Conservation (phyloP, 1,284 basidiomycete genomes). For the Wallemia hederae region DNA sequence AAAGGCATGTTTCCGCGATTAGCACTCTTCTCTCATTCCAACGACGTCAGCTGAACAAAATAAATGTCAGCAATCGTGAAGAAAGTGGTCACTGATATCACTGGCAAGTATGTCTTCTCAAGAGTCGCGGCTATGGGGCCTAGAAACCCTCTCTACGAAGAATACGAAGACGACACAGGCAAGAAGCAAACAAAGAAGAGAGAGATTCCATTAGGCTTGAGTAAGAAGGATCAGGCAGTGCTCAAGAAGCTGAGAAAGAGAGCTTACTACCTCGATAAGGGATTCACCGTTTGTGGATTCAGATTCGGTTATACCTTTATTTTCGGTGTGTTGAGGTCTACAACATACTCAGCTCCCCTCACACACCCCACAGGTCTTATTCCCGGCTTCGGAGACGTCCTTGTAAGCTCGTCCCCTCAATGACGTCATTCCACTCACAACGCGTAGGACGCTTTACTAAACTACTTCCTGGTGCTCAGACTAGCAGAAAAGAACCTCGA, state of each 20-base stretch:
- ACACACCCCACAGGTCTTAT: not conserved
- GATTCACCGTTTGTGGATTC: slow-evolving; percentile 15
- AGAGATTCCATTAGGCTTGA: slow-evolving; percentile 6
- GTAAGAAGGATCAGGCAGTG: slow-evolving; percentile 7
- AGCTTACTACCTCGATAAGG: slow-evolving; percentile 19
- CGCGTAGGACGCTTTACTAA: not conserved
- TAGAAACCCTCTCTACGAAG: not conserved
- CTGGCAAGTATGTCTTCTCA: not conserved
- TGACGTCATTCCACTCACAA: too few relatives aligned
- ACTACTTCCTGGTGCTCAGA: not conserved
- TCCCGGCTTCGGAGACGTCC: not conserved
- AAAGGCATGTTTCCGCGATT: too few relatives aligned
- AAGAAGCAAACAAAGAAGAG: slow-evolving; percentile 5
- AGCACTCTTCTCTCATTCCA: too few relatives aligned
- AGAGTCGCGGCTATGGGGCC: not conserved
- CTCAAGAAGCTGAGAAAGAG: slow-evolving; percentile 9
- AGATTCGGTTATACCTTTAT: slow-evolving; percentile 11
- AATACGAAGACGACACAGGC: slow-evolving; percentile 1
- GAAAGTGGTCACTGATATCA: not conserved
- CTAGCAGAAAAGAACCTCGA: not conserved
- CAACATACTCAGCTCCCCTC: not conserved
- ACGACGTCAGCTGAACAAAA: not conserved
- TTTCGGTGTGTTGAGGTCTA: not conserved
- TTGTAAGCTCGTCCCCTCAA: not conserved
- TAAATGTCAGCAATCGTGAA: not conserved